phyloP scores from a whole-genome alignment of 1,139 yeast species.

The Blastobotrys illinoisensis region DNA sequence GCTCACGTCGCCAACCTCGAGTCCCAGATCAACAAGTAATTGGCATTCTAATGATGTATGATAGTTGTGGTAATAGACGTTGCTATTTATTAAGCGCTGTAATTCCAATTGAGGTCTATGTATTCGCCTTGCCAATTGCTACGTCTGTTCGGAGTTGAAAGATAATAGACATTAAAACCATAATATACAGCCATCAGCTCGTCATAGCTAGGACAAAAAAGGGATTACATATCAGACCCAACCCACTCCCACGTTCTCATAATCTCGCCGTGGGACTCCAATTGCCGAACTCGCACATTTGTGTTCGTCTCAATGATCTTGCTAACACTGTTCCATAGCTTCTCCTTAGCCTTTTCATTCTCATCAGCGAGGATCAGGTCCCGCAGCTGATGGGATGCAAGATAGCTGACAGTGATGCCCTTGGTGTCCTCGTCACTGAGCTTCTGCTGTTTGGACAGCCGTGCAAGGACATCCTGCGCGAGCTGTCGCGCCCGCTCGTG shows the following conservation, averaged over 20 bases:
- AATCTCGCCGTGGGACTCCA: conserved; percentile 80
- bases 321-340: conserved; percentile 60
- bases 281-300: conserved; percentile 52
- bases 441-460: conserved; percentile 35
- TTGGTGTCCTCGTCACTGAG: conserved; percentile 31
- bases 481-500: conserved; percentile 23
- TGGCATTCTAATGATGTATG: conserved; percentile 1
- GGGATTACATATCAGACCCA: conserved; percentile 30
- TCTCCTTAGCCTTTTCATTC: conserved; percentile 41
- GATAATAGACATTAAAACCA: background rate
- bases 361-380: conserved; percentile 54
- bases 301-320: conserved; percentile 59
- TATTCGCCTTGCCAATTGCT: too few species aligned
- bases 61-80: conserved; percentile 1
- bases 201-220: background rate
- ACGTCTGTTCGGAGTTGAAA: too few species aligned
- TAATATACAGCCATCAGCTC: background rate
- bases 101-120: too few species aligned
- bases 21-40: conserved; percentile 17
- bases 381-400: conserved; percentile 73
- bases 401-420: conserved; percentile 41
- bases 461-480: conserved; percentile 28
- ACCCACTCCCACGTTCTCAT: conserved; percentile 91
- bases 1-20: conserved; percentile 37
- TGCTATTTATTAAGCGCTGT: background rate